Conservation (phyloP, 257 asterid species). For the Przewalskia tangutica region DNA sequence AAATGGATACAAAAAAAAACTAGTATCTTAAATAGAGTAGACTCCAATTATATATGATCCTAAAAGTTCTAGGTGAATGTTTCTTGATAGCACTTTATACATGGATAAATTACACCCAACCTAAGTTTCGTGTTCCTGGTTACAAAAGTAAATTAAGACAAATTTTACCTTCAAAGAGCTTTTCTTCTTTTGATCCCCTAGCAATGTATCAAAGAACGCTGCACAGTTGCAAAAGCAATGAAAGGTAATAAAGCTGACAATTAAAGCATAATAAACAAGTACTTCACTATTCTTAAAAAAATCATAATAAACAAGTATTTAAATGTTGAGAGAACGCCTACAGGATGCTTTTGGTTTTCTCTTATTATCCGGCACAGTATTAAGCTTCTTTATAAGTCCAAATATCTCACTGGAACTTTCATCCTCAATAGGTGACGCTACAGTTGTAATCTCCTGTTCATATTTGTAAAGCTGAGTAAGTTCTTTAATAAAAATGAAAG, state of each 20-base stretch:
- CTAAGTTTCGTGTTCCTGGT: background rate
- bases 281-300: background rate
- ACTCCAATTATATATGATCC: background rate
- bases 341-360: constrained; percentile 66
- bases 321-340: constrained; percentile 21
- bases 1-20: background rate
- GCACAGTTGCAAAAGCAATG: constrained; percentile 21
- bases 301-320: background rate
- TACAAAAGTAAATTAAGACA: background rate
- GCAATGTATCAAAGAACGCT: constrained; percentile 68
- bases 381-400: constrained; percentile 80
- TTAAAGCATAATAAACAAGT: background rate
- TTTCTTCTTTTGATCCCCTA: constrained; percentile 43
- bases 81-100: background rate
- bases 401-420: constrained; percentile 75
- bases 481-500: background rate
- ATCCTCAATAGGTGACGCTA: constrained; percentile 58
- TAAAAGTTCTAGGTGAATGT: background rate
- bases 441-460: constrained; percentile 40
- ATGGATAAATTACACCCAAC: background rate
- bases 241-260: background rate
- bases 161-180: constrained; percentile 55
- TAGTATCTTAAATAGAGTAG: background rate
- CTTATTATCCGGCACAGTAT: constrained; percentile 52
- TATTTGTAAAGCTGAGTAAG: constrained; percentile 17